These are phyloP conservation scores for Fraxinus ornus DNA, from an alignment of 305 asterid species.

Conservation along the genomic window DNA sequence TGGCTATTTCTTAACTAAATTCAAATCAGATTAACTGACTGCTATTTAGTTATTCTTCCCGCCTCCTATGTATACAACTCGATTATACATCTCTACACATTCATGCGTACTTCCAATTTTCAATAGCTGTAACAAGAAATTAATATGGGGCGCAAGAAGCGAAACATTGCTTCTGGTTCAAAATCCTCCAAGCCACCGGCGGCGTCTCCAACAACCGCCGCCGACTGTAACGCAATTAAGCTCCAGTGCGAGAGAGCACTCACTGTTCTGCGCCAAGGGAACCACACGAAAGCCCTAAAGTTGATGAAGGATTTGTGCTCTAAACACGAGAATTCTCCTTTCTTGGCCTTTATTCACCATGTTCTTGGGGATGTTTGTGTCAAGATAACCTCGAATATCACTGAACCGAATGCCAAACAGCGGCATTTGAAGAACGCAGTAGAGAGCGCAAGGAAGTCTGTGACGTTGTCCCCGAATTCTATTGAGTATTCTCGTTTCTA, in stretches of 20 bases:
- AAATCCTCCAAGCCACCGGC: neutral
- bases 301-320: conserved; percentile 74
- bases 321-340: conserved; percentile 50
- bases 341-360: conserved; percentile 53
- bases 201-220: neutral
- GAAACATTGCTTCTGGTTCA: neutral
- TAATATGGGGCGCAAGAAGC: neutral
- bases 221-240: conserved; percentile 30
- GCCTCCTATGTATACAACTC: neutral
- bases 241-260: conserved; percentile 72
- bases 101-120: neutral
- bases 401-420: conserved; percentile 62
- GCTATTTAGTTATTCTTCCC: neutral
- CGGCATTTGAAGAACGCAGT: conserved; percentile 69
- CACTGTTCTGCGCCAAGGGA: conserved; percentile 61
- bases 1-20: neutral
- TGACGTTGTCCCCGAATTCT: conserved; percentile 57
- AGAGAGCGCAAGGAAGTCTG: conserved; percentile 74
- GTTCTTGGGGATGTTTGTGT: conserved; percentile 73
- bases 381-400: conserved; percentile 54
- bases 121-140: neutral
- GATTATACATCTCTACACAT: neutral
- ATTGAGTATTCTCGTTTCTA: conserved; percentile 81
- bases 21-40: neutral
- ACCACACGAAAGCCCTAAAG: conserved; percentile 71